Base-by-base conservation (phyloP, 73 alveolate species). In the Loxodes magnus region DNA sequence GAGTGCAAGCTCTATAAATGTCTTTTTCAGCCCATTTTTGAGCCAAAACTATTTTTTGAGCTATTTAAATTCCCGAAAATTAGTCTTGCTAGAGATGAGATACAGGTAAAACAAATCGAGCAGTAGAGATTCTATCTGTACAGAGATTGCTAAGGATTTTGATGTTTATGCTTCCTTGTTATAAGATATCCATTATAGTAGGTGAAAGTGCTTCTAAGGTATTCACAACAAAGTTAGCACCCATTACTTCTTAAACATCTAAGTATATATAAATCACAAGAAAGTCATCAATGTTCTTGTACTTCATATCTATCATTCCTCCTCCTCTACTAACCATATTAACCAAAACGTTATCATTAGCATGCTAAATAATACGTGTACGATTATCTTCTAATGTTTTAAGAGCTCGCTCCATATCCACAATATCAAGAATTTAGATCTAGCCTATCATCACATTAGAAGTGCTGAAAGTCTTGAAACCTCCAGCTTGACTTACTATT, bases 321-420 rank as follows among this genome's bases (percentile, higher is more conserved):
- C 99, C 99, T 25, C 99, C 99, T 67, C 99, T 77, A 16, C 57
- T 54, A 15, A 61, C 93, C 99, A 93, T 93, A 50, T 69, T 82
- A 56, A 68, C 67, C 49, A 97, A 93, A 49, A 67, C 67, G 66
- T 51, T 51, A 52, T 44, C 51, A 64, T 93, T 93, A 26, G 94
- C 98, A 53, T 87, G 64, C 43, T 64, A 52, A 29, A 90, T 90
- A 5, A 93, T n/a, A n/a, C n/a, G n/a, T n/a, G n/a, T n/a, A n/a
- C n/a, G 85, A 35, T 60, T 66, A 54, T 77, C 65, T 59, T 86
- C 87, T 27, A 72, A 66, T 21, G 56, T 54, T 53, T 80, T 76
- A 0, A 77, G 41, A 27, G 50, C 43, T 67, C 79, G 76, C 27
- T 75, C 61, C 14, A 66, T 74, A 22, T 66, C 60, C 48, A 74